Percentiles rank a stretch among this genome's conserved stretches.
phyloP scores from a whole-genome alignment of 441 rosid genomes.

The Brassica balearica region DNA sequence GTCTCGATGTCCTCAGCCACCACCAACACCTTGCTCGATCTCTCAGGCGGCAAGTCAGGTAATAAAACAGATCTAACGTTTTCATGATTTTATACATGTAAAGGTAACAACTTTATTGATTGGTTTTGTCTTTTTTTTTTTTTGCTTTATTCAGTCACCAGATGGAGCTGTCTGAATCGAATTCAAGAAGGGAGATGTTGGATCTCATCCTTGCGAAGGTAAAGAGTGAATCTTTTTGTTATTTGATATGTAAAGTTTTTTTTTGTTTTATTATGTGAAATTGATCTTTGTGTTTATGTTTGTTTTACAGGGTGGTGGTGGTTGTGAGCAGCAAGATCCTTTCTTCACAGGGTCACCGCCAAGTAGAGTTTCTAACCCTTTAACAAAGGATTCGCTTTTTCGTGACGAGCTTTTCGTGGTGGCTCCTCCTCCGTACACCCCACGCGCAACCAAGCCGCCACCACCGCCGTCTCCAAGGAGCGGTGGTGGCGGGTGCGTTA shows the following conservation, averaged over 20 bases:
- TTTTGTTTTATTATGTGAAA: not conserved
- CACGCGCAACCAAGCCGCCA: slow-evolving; percentile 46
- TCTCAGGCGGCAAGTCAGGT: slow-evolving; percentile 75
- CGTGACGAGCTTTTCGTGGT: slow-evolving; percentile 57
- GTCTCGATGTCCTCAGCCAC: slow-evolving; percentile 51
- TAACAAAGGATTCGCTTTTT: slow-evolving; percentile 84
- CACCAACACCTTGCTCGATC: slow-evolving; percentile 66
- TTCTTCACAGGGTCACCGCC: slow-evolving; percentile 97
- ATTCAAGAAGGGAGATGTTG: slow-evolving; percentile 63
- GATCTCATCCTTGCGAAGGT: slow-evolving; percentile 84
- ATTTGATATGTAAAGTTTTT: not conserved
- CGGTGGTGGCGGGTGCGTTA: slow-evolving; percentile 59
- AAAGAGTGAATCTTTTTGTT: not conserved
- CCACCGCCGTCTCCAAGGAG: slow-evolving; percentile 52
- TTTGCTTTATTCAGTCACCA: slow-evolving; percentile 61
- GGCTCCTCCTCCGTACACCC: slow-evolving; percentile 47
- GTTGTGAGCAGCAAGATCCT: slow-evolving; percentile 47
- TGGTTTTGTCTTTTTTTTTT: not conserved
- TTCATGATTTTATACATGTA: not conserved
- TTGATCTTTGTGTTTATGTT: slow-evolving; percentile 1
- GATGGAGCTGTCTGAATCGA: slow-evolving; percentile 54
- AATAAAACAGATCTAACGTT: slow-evolving; percentile 9
- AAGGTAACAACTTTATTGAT: not conserved
- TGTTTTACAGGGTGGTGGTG: slow-evolving; percentile 54
- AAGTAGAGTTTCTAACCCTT: slow-evolving; percentile 96